A percentile compares a stretch with the other conserved stretches of the same genome.
These are phyloP conservation scores for Picochlorum sp. DNA, from an alignment of 139 green algal species.

Conservation along the genomic window DNA sequence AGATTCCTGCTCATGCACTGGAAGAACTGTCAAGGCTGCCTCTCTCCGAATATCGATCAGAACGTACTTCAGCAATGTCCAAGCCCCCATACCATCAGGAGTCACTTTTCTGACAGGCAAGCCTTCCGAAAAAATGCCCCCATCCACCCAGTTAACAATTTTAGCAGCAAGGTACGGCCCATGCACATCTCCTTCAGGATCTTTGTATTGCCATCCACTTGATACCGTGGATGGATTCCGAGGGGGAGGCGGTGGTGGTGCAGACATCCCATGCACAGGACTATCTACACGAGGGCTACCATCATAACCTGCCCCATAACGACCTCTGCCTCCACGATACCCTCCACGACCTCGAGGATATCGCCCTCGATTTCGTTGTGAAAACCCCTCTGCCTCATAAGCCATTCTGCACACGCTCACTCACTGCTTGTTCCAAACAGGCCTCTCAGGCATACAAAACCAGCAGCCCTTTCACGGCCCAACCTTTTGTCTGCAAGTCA, in stretches of 20 bases:
- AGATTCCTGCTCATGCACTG: neutral
- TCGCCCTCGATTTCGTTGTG: too few relatives aligned
- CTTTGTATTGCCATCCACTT: slow-evolving; percentile 26
- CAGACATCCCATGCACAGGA: neutral
- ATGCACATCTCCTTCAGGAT: slow-evolving; percentile 12
- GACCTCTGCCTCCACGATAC: neutral
- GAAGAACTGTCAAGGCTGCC: slow-evolving; percentile 5
- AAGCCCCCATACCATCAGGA: neutral
- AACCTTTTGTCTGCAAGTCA: too few relatives aligned
- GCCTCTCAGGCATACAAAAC: too few relatives aligned
- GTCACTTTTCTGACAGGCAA: slow-evolving; percentile 14
- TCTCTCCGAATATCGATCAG: slow-evolving; percentile 10
- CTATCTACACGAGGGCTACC: neutral
- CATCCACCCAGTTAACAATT: slow-evolving; percentile 23
- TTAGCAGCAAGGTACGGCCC: slow-evolving; percentile 18
- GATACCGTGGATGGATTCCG: neutral
- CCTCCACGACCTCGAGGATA: neutral
- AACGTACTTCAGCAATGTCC: slow-evolving; percentile 11
- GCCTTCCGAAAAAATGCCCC: slow-evolving; percentile 2
- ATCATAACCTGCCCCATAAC: too few relatives aligned
- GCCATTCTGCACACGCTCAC: too few relatives aligned
- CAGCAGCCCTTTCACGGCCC: too few relatives aligned
- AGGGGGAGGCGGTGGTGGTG: neutral
- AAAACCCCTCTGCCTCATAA: too few relatives aligned
- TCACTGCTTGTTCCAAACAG: too few relatives aligned